Evolutionary conservation across 2,329 filamentous ascomycete genomes (phyloP).

Genomic region (Trichoderma sp.): DNA sequence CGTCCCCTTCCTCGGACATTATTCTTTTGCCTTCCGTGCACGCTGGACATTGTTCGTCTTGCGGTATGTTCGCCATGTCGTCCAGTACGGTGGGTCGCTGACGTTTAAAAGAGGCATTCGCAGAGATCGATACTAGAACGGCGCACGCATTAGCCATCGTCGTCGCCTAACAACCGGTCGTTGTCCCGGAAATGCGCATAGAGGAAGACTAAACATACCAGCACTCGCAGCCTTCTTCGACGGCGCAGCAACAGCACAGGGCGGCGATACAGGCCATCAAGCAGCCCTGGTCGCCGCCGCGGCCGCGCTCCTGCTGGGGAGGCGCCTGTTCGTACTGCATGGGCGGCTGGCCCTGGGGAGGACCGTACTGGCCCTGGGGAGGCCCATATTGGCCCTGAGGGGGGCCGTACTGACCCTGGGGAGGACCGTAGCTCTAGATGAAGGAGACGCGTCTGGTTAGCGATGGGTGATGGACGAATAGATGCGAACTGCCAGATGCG

Average conservation of each 20-base stretch:
- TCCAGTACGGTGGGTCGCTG: background rate
- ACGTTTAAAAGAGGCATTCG: slow-evolving; percentile 44
- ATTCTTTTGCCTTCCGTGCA: background rate
- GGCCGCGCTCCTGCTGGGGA: slow-evolving; percentile 35
- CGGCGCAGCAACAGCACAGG: slow-evolving; percentile 55
- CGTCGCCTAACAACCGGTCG: background rate
- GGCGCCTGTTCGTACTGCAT: slow-evolving; percentile 50
- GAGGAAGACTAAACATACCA: slow-evolving; percentile 42
- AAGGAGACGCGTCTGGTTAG: slow-evolving; percentile 17
- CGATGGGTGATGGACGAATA: too few species aligned
- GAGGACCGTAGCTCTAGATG: slow-evolving; percentile 39
- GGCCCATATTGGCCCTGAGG: slow-evolving; percentile 40
- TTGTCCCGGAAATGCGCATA: too few species aligned
- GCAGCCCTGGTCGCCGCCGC: slow-evolving; percentile 47
- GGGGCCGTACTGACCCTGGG: slow-evolving; percentile 40
- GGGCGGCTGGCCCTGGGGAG: slow-evolving; percentile 44
- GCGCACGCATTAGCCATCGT: background rate
- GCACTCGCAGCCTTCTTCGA: slow-evolving; percentile 55
- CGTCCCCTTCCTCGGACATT: background rate
- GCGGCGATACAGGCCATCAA: slow-evolving; percentile 52
- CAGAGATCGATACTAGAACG: slow-evolving; percentile 45
- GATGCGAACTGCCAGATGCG: background rate
- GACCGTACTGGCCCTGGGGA: slow-evolving; percentile 40
- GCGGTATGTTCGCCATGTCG: background rate
- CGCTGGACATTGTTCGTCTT: slow-evolving; percentile 1